phyloP scores from a whole-genome alignment of 495 filamentous ascomycete species.

The Daldinia bambusicola region DNA sequence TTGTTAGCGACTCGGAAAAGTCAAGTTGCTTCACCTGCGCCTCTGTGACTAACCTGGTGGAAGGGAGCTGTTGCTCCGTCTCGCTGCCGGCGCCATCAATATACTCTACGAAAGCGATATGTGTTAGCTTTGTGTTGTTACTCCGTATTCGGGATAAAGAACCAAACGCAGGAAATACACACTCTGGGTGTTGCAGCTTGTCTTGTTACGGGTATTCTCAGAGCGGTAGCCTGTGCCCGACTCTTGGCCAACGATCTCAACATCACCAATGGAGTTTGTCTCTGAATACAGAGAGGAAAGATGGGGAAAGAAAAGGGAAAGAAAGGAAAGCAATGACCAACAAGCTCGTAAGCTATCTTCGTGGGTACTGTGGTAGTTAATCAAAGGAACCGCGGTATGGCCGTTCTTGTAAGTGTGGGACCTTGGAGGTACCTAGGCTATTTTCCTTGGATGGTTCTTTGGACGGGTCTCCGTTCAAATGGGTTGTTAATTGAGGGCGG shows the following conservation, averaged over 20 bases:
- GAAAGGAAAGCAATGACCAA: slow-evolving; percentile 29
- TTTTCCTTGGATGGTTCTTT: slow-evolving; percentile 22
- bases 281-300: slow-evolving; percentile 24
- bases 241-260: slow-evolving; percentile 58
- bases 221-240: slow-evolving; percentile 54
- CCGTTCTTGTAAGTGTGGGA: slow-evolving; percentile 26
- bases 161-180: slow-evolving; percentile 4
- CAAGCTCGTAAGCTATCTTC: slow-evolving; percentile 16
- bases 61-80: slow-evolving; percentile 68
- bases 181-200: slow-evolving; percentile 48
- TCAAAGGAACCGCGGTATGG: slow-evolving; percentile 45
- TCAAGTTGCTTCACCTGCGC: background rate
- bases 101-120: slow-evolving; percentile 47
- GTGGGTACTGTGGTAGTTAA: background rate
- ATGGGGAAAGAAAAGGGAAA: slow-evolving; percentile 24
- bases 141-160: background rate
- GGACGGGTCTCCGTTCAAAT: background rate
- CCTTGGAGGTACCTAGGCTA: slow-evolving; percentile 46
- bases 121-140: slow-evolving; percentile 32
- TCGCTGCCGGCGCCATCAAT: slow-evolving; percentile 63
- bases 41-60: slow-evolving; percentile 59
- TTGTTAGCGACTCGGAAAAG: slow-evolving; percentile 14
- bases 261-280: slow-evolving; percentile 52
- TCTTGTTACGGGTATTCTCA: slow-evolving; percentile 51
- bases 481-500: slow-evolving; percentile 1